Conservation (phyloP, 1,284 basidiomycete genomes). For the Ustilago vetiveriae region DNA sequence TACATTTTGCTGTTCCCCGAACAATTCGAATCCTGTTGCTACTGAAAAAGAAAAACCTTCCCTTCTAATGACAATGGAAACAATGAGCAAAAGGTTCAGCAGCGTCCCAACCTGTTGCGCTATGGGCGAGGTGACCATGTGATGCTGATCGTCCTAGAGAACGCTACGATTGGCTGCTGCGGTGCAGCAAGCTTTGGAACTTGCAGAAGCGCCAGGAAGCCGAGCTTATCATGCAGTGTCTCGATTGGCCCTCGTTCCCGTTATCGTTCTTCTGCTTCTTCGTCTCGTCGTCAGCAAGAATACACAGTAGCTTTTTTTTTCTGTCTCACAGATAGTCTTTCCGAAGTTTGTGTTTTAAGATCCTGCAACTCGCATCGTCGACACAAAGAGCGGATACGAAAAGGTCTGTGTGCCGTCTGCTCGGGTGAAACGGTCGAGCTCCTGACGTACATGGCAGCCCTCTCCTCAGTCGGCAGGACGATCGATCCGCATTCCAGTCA, state of each 20-base stretch:
- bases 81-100: no score
- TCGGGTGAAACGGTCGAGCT: slow-evolving; percentile 1
- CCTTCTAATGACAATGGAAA: no score
- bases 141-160: no score
- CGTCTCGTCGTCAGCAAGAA: background rate
- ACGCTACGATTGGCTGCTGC: no score
- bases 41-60: no score
- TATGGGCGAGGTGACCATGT: no score
- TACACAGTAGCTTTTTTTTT: no score
- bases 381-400: background rate
- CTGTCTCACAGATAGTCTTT: background rate
- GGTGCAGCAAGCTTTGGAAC: no score
- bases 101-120: no score
- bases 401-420: background rate
- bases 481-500: background rate
- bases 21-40: no score
- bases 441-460: background rate
- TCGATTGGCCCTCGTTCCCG: background rate
- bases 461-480: background rate
- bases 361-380: background rate
- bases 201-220: no score
- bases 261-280: background rate
- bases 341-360: background rate
- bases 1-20: no score
- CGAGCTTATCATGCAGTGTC: background rate